phyloP scores from a whole-genome alignment of 179 eudicot genomes.

The Drosera spatulata region DNA sequence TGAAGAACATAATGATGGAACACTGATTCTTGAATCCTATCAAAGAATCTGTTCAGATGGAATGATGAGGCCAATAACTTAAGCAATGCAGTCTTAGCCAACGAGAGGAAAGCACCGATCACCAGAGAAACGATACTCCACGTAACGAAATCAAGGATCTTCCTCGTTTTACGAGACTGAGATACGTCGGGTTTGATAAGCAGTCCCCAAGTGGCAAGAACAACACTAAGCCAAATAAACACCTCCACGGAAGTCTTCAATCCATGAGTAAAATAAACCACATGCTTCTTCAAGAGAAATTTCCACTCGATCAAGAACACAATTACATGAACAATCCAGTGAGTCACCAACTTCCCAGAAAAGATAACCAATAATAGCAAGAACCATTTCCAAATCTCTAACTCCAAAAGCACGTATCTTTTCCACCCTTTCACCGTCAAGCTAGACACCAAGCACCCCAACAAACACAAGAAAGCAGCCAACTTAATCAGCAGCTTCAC shows the following conservation, averaged over 20 bases:
- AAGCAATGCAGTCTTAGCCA: slow-evolving; percentile 26
- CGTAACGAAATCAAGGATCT: slow-evolving; percentile 17
- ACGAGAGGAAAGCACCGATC: slow-evolving; percentile 26
- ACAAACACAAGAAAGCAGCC: slow-evolving; percentile 15
- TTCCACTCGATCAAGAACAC: slow-evolving; percentile 35
- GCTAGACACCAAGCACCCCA: slow-evolving; percentile 18
- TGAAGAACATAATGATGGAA: slow-evolving; percentile 36
- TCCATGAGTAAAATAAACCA: slow-evolving; percentile 30
- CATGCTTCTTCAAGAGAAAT: slow-evolving; percentile 26
- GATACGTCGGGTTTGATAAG: slow-evolving; percentile 11
- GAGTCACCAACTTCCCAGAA: slow-evolving; percentile 25
- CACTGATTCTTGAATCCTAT: slow-evolving; percentile 31
- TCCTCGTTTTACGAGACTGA: background rate
- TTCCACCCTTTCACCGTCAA: slow-evolving; percentile 10
- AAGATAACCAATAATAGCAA: slow-evolving; percentile 25
- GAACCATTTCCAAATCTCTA: slow-evolving; percentile 35
- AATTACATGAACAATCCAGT: slow-evolving; percentile 21
- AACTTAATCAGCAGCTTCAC: slow-evolving; percentile 12
- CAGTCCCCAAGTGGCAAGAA: slow-evolving; percentile 22
- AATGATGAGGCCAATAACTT: slow-evolving; percentile 32
- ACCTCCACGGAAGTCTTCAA: slow-evolving; percentile 17
- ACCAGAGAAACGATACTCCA: slow-evolving; percentile 16
- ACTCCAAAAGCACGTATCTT: slow-evolving; percentile 8
- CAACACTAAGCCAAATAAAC: slow-evolving; percentile 23
- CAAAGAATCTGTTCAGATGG: slow-evolving; percentile 31